A percentile compares a stretch with the other conserved stretches of the same genome.
phyloP scores from a whole-genome alignment of 116 monocot genomes.

The Cymodocea nodosa region DNA sequence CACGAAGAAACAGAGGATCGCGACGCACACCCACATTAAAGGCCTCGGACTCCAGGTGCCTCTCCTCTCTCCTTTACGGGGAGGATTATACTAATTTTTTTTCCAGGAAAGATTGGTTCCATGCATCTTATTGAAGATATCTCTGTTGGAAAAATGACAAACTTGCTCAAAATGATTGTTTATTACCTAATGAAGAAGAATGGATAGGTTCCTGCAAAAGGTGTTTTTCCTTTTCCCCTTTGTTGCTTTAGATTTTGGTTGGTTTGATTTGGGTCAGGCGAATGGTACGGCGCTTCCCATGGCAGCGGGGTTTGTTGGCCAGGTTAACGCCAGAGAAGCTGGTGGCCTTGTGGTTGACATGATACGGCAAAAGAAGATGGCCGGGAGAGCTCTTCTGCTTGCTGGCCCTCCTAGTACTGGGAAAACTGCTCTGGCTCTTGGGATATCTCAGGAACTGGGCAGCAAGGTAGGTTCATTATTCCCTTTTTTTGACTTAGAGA shows the following conservation, averaged over 20 bases:
- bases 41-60: constrained; percentile 90
- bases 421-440: constrained; percentile 93
- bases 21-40: constrained; percentile 97
- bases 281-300: constrained; percentile 53
- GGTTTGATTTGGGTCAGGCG: constrained; percentile 24
- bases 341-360: constrained; percentile 91
- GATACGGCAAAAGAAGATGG: constrained; percentile 99
- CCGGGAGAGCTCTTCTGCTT: constrained; percentile 74
- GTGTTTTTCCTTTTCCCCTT: neutral
- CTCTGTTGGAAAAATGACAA: too few species aligned
- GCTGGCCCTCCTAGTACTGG: constrained; percentile 95
- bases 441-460: constrained; percentile 84
- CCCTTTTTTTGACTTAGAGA: neutral
- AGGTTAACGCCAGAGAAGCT: constrained; percentile 71
- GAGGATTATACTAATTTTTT: neutral
- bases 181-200: too few species aligned
- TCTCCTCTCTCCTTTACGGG: too few species aligned
- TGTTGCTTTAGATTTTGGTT: constrained; percentile 1
- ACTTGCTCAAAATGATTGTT: too few species aligned
- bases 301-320: constrained; percentile 91
- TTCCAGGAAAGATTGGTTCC: neutral
- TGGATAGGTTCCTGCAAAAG: neutral
- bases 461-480: constrained; percentile 48
- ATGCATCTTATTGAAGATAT: too few species aligned
- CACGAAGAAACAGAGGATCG: constrained; percentile 92